Conservation (phyloP, 148 eudicot species). For the Arctostaphylos glauca region DNA sequence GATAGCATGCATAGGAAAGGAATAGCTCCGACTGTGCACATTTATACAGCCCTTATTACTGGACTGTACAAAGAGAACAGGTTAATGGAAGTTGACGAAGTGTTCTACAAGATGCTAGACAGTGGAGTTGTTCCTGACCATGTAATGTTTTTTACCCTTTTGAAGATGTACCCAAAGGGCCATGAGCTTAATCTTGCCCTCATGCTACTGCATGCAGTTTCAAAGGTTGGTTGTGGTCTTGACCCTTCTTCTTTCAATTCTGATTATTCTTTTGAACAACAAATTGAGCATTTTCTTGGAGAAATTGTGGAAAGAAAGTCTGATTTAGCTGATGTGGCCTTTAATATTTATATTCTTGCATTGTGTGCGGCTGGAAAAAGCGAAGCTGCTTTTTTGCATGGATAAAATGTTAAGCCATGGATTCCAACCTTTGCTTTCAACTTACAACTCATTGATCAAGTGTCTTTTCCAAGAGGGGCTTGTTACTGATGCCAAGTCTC, state of each 20-base stretch:
- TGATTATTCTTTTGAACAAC: conserved; percentile 16
- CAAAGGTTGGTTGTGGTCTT: conserved; percentile 33
- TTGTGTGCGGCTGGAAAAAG: conserved; percentile 30
- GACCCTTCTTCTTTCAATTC: conserved; percentile 16
- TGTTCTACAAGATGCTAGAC: conserved; percentile 35
- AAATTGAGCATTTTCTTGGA: conserved; percentile 32
- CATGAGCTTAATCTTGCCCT: conserved; percentile 31
- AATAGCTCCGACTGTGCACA: conserved; percentile 34
- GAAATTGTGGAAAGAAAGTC: conserved; percentile 27
- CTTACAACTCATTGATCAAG: conserved; percentile 49
- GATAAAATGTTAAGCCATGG: conserved; percentile 31
- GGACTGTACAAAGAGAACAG: conserved; percentile 31
- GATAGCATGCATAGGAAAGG: conserved; percentile 22
- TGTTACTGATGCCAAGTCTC: conserved; percentile 22
- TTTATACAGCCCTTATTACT: conserved; percentile 32
- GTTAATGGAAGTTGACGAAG: conserved; percentile 22
- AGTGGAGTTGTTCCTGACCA: conserved; percentile 41
- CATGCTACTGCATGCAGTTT: conserved; percentile 35
- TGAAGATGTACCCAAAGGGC: conserved; percentile 31
- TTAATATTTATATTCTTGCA: conserved; percentile 35
- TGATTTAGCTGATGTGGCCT: conserved; percentile 28
- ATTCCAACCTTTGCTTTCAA: conserved; percentile 33
- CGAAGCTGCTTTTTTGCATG: conserved; percentile 29
- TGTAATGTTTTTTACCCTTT: conserved; percentile 36
- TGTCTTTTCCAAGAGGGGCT: conserved; percentile 34